Base-by-base conservation (phyloP, 139 green algal species). In the Chlorella sp. region DNA sequence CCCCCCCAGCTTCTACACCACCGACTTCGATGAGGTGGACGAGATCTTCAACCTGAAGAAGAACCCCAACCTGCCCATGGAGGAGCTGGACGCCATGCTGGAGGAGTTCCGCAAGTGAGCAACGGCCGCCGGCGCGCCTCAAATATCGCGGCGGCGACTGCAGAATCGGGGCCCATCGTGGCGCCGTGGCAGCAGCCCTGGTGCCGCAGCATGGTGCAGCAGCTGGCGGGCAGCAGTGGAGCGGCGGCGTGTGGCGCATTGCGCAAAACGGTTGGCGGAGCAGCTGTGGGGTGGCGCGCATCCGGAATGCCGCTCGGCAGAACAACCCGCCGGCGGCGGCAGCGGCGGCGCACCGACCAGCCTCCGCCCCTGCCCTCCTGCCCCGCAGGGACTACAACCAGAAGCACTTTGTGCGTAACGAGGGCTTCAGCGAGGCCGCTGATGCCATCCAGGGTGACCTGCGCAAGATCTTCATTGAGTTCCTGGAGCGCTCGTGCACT, bases 11-110 rank as follows among this genome's bases (percentile, higher is more conserved):
- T 99, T 99, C 92, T 99, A 99, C 94, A 99, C 97, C 84, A 99
- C 97, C 34, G 96, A 98, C 88, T 99, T 99, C 85, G 97, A 99
- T 82, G 96, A 99, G 93, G 99, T 99, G 97, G 97, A 99, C 90
- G 89, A 96, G 80, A 85, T 99, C 64, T 99, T 99, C 94, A 94
- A 88, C 78, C 85, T 94, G 76, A 90, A 99, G 89, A 94, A 95
- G 57, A 99, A 99, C 92, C 95, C 95, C 67, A 96, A 98, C 91
- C 89, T 99, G 69, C 80, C 95, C 79, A 97, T 98, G 93, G 92
- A 88, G 13, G 96, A 99, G 93, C 87, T 99, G 41, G 89, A 97
- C 21, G 92, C 95, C 3, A 93, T 93, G 67, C 90, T 98, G n/a
- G 88, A 93, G 17, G 97, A 99, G 91, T 99, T 99, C 93, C 90